Evolutionary conservation across 2,329 filamentous ascomycete species (phyloP), one percentile per base, ranked within the genome.

Genomic region (Alternaria sp.): DNA sequence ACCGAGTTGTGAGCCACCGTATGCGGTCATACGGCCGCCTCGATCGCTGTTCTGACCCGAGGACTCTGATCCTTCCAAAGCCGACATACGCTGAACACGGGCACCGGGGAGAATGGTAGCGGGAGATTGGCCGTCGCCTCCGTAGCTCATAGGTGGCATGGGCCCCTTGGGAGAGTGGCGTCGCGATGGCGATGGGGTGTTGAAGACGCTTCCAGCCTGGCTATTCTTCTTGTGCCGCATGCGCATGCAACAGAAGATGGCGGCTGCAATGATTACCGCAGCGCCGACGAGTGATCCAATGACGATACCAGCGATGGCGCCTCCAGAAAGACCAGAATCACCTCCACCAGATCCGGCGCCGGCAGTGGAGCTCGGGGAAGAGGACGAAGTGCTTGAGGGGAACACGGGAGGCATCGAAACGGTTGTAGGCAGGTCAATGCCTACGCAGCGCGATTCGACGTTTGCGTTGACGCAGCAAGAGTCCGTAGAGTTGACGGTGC

Each of bases 1-100:
- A 69, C 68, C 70, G 25, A 69, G 61, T 20, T 68, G 71, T 25
- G 71, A 68, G 47, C 68, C 63, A 26, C 66, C 69, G 51, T 72
- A 74, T 5, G 71, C 68, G 30, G 71, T 67, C 63, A 71, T 63
- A 46, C 67, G 64, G 41, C 67, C 71, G 33, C 69, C 65, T 70
- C 71, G 71, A 61, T 75, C 75, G 67, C 78, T 85, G 60, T 86
- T 86, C 30, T 84, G 68, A 11, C 66, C 72, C n/a, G 77, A 78
- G 21, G 89, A 87, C 61, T 86, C 88, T 1, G 89, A 88, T 58
- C 90, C 88, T 81, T 97, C 95, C 56, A 99, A 82, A 33, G 96
- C 96, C 43, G 95, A 94, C 96, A 99, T 98, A 60, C 96, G 90
- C 43, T 96, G 93, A 63, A 99, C 96, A 65, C 96, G 90, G 28